These are phyloP conservation scores for Vigna hirtella DNA, from an alignment of 306 rosid species.

Conservation along the genomic window DNA sequence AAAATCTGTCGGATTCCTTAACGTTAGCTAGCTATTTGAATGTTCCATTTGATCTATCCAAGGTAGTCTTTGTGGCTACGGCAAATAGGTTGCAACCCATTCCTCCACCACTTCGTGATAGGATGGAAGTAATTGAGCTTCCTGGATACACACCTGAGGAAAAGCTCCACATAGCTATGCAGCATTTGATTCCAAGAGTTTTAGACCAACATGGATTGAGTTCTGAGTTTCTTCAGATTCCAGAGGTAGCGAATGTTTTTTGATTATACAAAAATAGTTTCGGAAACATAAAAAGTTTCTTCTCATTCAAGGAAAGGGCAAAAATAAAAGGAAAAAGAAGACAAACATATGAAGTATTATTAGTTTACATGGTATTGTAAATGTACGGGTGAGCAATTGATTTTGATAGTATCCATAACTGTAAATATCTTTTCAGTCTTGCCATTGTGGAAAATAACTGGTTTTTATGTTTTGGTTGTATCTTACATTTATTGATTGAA, in stretches of 20 bases:
- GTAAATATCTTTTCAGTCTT: conserved; percentile 28
- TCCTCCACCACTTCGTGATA: conserved; percentile 90
- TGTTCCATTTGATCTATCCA: conserved; percentile 97
- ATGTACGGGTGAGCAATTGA: conserved; percentile 24
- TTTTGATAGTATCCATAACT: conserved; percentile 3
- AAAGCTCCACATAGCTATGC: conserved; percentile 90
- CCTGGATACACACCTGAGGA: conserved; percentile 99
- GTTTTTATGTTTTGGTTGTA: conserved; percentile 22
- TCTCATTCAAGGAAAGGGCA: conserved; percentile 22
- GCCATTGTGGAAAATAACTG: conserved; percentile 28
- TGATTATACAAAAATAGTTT: neutral
- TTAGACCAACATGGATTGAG: conserved; percentile 91
- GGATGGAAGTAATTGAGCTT: conserved; percentile 99
- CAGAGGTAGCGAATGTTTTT: conserved; percentile 66
- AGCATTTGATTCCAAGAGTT: conserved; percentile 95
- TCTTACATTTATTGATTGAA: conserved; percentile 15
- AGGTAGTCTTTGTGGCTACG: conserved; percentile 91
- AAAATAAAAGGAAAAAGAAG: neutral
- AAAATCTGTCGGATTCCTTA: conserved; percentile 59
- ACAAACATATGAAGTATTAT: conserved; percentile 20
- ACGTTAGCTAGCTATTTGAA: conserved; percentile 82
- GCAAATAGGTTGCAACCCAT: conserved; percentile 95
- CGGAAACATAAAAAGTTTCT: conserved; percentile 10
- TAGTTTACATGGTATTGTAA: conserved; percentile 25
- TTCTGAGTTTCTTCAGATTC: conserved; percentile 86